Conservation (phyloP, 2,329 filamentous ascomycete genomes). For the Nigrospora oryzae region DNA sequence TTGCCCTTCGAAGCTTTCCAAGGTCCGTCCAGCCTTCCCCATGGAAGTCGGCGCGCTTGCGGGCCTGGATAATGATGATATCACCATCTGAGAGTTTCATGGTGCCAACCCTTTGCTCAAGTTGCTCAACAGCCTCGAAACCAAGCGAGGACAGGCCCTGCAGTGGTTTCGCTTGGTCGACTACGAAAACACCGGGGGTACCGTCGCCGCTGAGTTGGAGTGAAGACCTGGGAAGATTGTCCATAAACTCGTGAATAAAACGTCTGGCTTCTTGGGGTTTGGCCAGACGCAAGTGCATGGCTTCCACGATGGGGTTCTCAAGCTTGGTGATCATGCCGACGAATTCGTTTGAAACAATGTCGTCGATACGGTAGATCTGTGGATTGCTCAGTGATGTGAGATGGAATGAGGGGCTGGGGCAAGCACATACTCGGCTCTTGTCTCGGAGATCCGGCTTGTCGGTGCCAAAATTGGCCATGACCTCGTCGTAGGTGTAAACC, state of each 20-base stretch:
- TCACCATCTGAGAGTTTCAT: constrained; percentile 59
- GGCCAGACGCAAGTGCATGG: constrained; percentile 57
- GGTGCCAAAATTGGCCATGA: constrained; percentile 73
- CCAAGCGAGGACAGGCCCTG: constrained; percentile 55
- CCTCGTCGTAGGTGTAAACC: constrained; percentile 55
- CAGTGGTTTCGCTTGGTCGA: constrained; percentile 65
- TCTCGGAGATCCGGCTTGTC: constrained; percentile 87
- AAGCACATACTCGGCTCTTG: no score
- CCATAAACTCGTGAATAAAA: constrained; percentile 58
- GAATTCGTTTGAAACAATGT: constrained; percentile 55
- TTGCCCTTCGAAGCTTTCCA: constrained; percentile 61
- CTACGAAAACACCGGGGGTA: constrained; percentile 71
- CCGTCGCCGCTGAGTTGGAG: constrained; percentile 59
- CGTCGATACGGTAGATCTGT: constrained; percentile 58
- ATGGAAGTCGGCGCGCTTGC: constrained; percentile 52
- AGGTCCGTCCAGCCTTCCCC: constrained; percentile 62
- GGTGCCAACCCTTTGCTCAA: constrained; percentile 14
- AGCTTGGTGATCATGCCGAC: constrained; percentile 67
- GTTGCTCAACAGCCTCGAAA: constrained; percentile 12
- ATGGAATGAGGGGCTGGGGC: no score
- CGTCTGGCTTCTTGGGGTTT: constrained; percentile 29
- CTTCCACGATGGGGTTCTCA: constrained; percentile 62
- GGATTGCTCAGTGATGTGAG: no score
- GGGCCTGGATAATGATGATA: constrained; percentile 73
- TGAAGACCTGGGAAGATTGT: constrained; percentile 50